Evolutionary conservation across 345 rosid genomes (phyloP), one percentile per base, ranked within the genome.

Genomic region (Geranium rotundifolium): DNA sequence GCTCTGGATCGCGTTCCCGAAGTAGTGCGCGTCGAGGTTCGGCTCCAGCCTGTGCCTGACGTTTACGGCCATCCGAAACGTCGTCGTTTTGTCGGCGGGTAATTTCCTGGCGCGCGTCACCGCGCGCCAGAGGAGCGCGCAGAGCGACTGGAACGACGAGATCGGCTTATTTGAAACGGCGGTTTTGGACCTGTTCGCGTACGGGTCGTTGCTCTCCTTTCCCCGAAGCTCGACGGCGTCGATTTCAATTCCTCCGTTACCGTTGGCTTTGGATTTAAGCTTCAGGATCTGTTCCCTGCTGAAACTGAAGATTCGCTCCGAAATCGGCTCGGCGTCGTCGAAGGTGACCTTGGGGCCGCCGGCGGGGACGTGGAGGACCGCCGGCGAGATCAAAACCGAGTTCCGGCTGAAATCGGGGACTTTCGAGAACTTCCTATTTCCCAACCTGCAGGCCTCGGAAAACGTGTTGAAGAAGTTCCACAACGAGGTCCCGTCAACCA

Each of bases 1-100:
- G 80, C 99, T 92, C 75, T 92, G 99, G 31, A 92, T 92, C 20
- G 95, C 96, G 82, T 92, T 92, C 56, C 99, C 99, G 69, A 92
- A 92, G 56, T 92, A 92, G 0, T 79, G 62, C 7, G 90, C 74
- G 29, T 89, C 81, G 34, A 92, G 56, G 56, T 80, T 82, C 29
- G 97, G 99, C 67, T 49, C 84, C 65, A 89, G 23, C 5, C 99
- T 76, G 69, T 75, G 88, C 18, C 97, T 88, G 63, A 85, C 78
- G 64, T 92, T 92, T 37, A 92, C 93, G 0, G 99, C 99, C 99
- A 92, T 87, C 3, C 97, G 73, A 59, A 92, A 92, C 73, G 99
- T 86, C 15, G 97, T 84, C 76, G 65, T 76, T 65, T 87, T 81
- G 0, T 75, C 5, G 6, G 69, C 60, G 6, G 76, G 84, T 5